These are phyloP conservation scores for Penicillium sp. DNA, from an alignment of 2,329 filamentous ascomycete species.

Conservation along the genomic window DNA sequence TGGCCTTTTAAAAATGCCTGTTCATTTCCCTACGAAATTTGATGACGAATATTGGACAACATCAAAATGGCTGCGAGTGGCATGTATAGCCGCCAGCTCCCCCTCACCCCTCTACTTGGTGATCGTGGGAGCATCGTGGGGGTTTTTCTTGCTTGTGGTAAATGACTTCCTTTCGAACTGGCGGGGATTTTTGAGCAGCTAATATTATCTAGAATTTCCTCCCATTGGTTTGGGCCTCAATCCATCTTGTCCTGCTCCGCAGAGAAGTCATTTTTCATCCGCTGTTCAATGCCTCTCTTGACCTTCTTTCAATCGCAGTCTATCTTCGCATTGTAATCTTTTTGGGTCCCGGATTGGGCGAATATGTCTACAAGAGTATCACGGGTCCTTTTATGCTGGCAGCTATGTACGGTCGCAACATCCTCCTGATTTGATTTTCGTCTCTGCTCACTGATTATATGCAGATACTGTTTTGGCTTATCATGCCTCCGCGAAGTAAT, in stretches of 20 bases:
- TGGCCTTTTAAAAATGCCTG: background rate
- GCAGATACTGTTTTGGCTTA: background rate
- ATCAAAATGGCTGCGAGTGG: background rate
- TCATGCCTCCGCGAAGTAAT: background rate
- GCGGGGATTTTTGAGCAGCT: background rate
- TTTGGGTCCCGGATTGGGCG: background rate
- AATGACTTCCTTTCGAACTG: background rate
- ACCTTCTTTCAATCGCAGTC: background rate
- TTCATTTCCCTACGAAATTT: background rate
- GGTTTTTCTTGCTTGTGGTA: background rate
- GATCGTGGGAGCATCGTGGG: background rate
- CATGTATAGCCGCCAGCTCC: background rate
- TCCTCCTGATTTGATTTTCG: background rate
- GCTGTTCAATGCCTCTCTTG: background rate
- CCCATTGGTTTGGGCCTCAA: background rate
- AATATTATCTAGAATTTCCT: background rate
- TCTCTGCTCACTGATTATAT: background rate
- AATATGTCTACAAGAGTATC: background rate
- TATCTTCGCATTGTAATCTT: too few species aligned
- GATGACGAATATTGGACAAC: background rate
- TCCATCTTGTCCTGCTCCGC: background rate
- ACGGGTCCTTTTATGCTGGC: background rate
- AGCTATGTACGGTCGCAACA: background rate
- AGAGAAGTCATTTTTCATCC: background rate
- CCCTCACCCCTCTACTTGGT: background rate